Evolutionary conservation across 768 basidiomycete genomes (phyloP).

Genomic region (Leccinum obscurum): DNA sequence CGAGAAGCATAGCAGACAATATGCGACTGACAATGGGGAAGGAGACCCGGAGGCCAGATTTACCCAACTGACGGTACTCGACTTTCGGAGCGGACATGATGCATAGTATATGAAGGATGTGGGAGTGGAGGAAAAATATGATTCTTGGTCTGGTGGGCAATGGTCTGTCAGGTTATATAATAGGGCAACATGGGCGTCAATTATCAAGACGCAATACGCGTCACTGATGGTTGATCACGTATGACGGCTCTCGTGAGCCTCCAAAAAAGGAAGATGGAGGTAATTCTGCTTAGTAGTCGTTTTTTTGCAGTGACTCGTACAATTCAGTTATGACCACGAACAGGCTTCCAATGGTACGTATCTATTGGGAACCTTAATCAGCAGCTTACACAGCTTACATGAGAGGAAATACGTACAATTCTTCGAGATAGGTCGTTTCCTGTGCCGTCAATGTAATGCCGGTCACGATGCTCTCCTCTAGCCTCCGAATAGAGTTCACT

Average conservation of each 20-base stretch:
- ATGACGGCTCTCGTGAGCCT: too few relatives aligned
- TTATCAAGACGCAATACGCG: too few relatives aligned
- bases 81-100: conserved; percentile 20
- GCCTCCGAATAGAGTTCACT: conserved; percentile 33
- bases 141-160: too few relatives aligned
- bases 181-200: conserved; percentile 11
- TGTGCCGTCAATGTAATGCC: conserved; percentile 27
- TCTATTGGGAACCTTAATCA: conserved; percentile 2
- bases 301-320: neutral
- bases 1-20: neutral
- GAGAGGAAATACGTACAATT: conserved; percentile 20
- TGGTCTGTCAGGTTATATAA: neutral
- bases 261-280: too few relatives aligned
- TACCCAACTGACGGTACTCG: conserved; percentile 32
- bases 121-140: too few relatives aligned
- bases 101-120: conserved; percentile 23
- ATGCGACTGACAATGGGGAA: conserved; percentile 22
- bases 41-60: conserved; percentile 34
- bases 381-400: too few relatives aligned
- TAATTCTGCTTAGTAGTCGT: too few relatives aligned
- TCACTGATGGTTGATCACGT: too few relatives aligned
- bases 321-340: conserved; percentile 20
- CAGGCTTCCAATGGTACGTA: conserved; percentile 21
- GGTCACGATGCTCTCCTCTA: conserved; percentile 33
- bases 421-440: conserved; percentile 30